Conservation (phyloP, 2,329 filamentous ascomycete species). For the Stagonosporopsis cucurbitacearum region DNA sequence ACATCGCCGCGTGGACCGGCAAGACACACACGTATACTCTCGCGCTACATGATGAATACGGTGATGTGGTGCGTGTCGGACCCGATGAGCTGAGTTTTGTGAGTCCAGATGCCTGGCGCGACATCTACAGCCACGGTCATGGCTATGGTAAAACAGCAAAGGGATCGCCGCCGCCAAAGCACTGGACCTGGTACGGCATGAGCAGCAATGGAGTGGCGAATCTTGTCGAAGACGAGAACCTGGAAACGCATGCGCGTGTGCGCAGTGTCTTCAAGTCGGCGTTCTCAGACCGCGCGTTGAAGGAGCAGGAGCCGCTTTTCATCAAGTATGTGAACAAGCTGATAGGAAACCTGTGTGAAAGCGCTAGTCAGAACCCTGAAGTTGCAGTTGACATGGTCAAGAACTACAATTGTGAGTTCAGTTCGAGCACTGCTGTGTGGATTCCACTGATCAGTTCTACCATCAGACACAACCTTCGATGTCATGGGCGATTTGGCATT, state of each 20-base stretch:
- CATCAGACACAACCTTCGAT: constrained; percentile 38
- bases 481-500: constrained; percentile 45
- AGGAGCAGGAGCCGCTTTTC: constrained; percentile 51
- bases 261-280: constrained; percentile 51
- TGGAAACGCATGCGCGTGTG: constrained; percentile 46
- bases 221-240: constrained; percentile 24
- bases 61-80: constrained; percentile 49
- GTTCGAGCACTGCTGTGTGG: too few species aligned
- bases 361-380: constrained; percentile 34
- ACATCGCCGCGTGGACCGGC: constrained; percentile 21
- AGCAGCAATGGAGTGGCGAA: constrained; percentile 26
- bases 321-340: constrained; percentile 51
- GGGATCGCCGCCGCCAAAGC: constrained; percentile 24
- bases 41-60: constrained; percentile 51
- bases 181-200: constrained; percentile 26
- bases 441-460: not conserved
- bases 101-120: constrained; percentile 43
- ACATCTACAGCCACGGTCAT: constrained; percentile 26
- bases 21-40: constrained; percentile 1
- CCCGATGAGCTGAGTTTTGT: constrained; percentile 53
- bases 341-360: constrained; percentile 46
- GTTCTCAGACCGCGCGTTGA: constrained; percentile 52
- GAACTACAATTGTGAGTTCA: constrained; percentile 37
- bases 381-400: constrained; percentile 43
- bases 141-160: constrained; percentile 21